Evolutionary conservation across 2,329 filamentous ascomycete genomes (phyloP).

Genomic region (Mariannaea elegans): DNA sequence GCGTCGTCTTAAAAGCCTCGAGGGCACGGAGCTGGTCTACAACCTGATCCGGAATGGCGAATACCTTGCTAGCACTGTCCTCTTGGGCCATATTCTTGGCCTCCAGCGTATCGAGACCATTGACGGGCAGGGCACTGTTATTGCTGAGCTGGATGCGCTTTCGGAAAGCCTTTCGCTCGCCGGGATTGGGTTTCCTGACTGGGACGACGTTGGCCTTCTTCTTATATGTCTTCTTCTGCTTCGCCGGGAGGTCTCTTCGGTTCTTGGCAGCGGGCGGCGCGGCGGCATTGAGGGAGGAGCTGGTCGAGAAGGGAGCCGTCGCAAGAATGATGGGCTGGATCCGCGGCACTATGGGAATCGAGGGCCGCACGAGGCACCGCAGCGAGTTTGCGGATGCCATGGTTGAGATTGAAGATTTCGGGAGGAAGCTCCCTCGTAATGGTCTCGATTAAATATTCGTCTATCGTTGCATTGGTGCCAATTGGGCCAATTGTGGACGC

Average conservation of each 20-base stretch:
- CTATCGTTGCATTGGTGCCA: conserved; percentile 42
- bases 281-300: conserved; percentile 40
- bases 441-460: conserved; percentile 6
- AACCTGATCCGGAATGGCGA: conserved; percentile 72
- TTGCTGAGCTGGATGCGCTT: conserved; percentile 94
- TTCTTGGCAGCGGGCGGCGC: conserved; percentile 46
- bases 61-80: conserved; percentile 70
- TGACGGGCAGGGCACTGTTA: conserved; percentile 85
- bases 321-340: conserved; percentile 44
- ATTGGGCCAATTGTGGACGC: conserved; percentile 39
- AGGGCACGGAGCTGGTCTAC: conserved; percentile 84
- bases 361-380: conserved; percentile 53
- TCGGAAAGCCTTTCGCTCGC: conserved; percentile 86
- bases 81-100: conserved; percentile 62
- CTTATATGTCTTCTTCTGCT: conserved; percentile 62
- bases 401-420: conserved; percentile 15
- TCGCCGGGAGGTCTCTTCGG: conserved; percentile 46
- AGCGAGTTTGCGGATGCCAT: conserved; percentile 54
- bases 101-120: conserved; percentile 70
- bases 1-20: conserved; percentile 90
- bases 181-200: conserved; percentile 69
- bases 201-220: conserved; percentile 54
- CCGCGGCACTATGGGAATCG: conserved; percentile 45
- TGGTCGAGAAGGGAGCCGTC: conserved; percentile 54
- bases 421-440: conserved; percentile 16